Percentiles rank a stretch among this genome's conserved stretches.
These are phyloP conservation scores for Russula ochroleuca DNA, from an alignment of 768 basidiomycete genomes.

Conservation along the genomic window DNA sequence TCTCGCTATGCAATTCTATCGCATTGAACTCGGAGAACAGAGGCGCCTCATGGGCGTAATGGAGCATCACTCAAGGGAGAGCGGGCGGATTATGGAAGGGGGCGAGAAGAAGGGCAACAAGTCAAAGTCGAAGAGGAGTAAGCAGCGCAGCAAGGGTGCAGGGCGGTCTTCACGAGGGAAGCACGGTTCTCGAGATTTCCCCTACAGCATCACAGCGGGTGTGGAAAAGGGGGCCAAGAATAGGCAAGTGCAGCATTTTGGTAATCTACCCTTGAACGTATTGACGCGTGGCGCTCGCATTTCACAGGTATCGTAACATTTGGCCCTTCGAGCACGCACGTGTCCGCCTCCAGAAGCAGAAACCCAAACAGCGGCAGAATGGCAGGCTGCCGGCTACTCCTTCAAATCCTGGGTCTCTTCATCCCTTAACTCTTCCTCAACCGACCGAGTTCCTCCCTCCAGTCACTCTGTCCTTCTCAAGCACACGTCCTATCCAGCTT, in stretches of 20 bases:
- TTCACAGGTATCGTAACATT: constrained; percentile 81
- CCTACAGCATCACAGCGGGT: constrained; percentile 92
- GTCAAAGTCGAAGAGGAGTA: constrained; percentile 29
- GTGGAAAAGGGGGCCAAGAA: constrained; percentile 95
- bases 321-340: constrained; percentile 98
- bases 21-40: constrained; percentile 89
- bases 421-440: constrained; percentile 19
- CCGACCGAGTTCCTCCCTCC: constrained; percentile 26
- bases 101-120: constrained; percentile 15
- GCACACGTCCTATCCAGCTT: constrained; percentile 13
- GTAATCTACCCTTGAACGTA: neutral
- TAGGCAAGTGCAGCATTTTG: constrained; percentile 45
- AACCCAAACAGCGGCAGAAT: constrained; percentile 10
- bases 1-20: constrained; percentile 90
- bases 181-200: constrained; percentile 43
- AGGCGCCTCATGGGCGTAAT: constrained; percentile 83
- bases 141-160: constrained; percentile 24
- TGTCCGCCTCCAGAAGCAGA: constrained; percentile 52
- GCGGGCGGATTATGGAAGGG: constrained; percentile 32
- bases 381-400: constrained; percentile 8
- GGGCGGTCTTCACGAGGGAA: constrained; percentile 22
- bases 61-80: constrained; percentile 80
- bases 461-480: constrained; percentile 5
- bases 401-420: constrained; percentile 16
- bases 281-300: constrained; percentile 6